Base-by-base conservation (phyloP, 208 protist species). In the Wallacemonas collosoma region DNA sequence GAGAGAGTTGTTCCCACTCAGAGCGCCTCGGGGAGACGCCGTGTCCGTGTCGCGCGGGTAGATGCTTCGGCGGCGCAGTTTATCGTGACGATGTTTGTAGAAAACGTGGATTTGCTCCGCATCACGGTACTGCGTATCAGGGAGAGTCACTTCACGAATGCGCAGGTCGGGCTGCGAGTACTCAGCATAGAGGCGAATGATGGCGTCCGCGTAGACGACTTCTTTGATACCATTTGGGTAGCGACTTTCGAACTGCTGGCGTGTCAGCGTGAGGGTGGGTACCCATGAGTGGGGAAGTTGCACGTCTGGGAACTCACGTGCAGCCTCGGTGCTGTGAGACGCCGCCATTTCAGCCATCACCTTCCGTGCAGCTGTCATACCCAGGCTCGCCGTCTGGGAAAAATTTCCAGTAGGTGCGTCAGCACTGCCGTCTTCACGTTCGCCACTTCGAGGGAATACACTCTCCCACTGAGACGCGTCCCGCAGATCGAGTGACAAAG, bases 71-170 rank as follows among this genome's bases (percentile, higher is more conserved):
- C 85, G 86, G 39, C 82, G 78, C 9, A 97, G 82, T 67, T 93
- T 94, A 76, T 97, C 93, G 5, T 72, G 77, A 50, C 93, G 93
- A 74, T 95, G 88, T 51, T 75, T 73, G 77, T 93, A 97, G 26
- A 95, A 85, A 15, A 88, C 68, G 71, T 95, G 89, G 26, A 88
- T 58, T 71, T 97, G 81, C 17, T 85, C 40, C n/a, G 74, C 51
- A 61, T 82, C 73, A 4, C 41, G 54, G 67, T 80, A 83, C 54
- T 75, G 63, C 1, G 64, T 68, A 58, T 95, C 89, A 3, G 84
- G 76, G 15, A 95, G 26, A 1, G 75, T 41, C 11, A 97, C 79
- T 56, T 93, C 89, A 61, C 83, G 79, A 15, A 94, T 84, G 26
- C 89, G 77, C 50, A 94, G 76, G 68, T 97, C 90, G 15, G 75